These are phyloP conservation scores for Pleomassaria siparia DNA, from an alignment of 2,329 filamentous ascomycete species.

Conservation along the genomic window DNA sequence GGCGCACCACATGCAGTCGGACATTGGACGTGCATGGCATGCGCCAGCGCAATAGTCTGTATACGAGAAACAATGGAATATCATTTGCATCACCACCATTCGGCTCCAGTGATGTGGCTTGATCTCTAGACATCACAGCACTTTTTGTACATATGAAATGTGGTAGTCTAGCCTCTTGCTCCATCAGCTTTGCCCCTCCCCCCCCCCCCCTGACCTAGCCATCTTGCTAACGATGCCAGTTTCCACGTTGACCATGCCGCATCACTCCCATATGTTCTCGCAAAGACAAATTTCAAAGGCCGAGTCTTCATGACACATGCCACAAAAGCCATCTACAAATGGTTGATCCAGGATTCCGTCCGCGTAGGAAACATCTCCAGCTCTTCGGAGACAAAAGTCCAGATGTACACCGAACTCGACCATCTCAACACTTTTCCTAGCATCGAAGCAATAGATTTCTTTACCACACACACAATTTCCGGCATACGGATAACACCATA, in stretches of 20 bases:
- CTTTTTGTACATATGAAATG: constrained; percentile 19
- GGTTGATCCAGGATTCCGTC: constrained; percentile 96
- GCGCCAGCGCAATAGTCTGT: constrained; percentile 29
- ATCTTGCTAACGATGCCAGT: constrained; percentile 55
- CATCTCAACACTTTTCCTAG: constrained; percentile 89
- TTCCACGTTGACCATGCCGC: constrained; percentile 99
- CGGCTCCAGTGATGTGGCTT: constrained; percentile 41
- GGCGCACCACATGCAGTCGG: constrained; percentile 39
- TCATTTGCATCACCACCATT: constrained; percentile 38
- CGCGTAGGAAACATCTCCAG: constrained; percentile 74
- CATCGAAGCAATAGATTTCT: constrained; percentile 97
- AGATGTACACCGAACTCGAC: constrained; percentile 91
- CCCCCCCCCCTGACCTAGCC: background rate
- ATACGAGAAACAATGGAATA: constrained; percentile 46
- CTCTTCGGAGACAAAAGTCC: constrained; percentile 62
- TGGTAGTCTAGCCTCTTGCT: background rate
- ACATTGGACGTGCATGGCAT: constrained; percentile 17
- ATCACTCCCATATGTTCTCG: constrained; percentile 93
- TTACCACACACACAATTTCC: constrained; percentile 95
- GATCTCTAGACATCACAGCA: constrained; percentile 13
- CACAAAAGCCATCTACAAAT: constrained; percentile 99
- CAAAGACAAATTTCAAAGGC: constrained; percentile 96
- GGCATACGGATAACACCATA: constrained; percentile 97
- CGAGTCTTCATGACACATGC: constrained; percentile 99
- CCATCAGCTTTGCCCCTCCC: background rate